These are phyloP conservation scores for Neofusicoccum sp. DNA, from an alignment of 2,329 filamentous ascomycete species.

Conservation along the genomic window DNA sequence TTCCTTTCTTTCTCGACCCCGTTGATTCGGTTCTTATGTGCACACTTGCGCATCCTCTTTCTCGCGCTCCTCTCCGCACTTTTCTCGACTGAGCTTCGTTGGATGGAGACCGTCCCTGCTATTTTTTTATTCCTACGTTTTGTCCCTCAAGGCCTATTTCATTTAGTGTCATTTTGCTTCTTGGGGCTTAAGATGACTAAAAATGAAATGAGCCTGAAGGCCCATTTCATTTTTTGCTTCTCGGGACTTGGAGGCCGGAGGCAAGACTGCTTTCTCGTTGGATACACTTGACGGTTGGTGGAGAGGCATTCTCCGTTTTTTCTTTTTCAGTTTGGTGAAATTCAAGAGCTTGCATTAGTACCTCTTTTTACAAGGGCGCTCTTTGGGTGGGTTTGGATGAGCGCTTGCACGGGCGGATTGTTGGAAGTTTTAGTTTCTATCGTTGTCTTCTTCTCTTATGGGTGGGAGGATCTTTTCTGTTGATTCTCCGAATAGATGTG, in stretches of 20 bases:
- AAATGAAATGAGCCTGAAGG: too few species aligned
- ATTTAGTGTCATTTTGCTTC: too few species aligned
- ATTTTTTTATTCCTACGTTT: not conserved
- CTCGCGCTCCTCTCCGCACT: not conserved
- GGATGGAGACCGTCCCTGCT: not conserved
- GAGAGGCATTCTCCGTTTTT: not conserved
- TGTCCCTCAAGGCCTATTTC: too few species aligned
- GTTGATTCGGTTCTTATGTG: not conserved
- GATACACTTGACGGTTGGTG: not conserved
- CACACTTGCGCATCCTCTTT: not conserved
- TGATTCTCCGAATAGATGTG: not conserved
- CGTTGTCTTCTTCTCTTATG: not conserved
- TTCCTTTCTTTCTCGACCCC: not conserved
- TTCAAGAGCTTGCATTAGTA: conserved; percentile 10
- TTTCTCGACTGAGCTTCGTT: not conserved
- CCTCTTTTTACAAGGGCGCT: not conserved
- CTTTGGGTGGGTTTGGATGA: not conserved
- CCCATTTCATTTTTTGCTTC: too few species aligned
- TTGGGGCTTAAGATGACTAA: too few species aligned
- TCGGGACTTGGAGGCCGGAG: not conserved
- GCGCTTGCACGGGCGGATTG: not conserved
- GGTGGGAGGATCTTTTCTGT: not conserved
- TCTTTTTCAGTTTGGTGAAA: not conserved
- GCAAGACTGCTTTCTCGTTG: not conserved
- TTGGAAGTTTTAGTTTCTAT: not conserved